These are phyloP conservation scores for Scleromitrula shiraiana DNA, from an alignment of 2,329 filamentous ascomycete species.

Conservation along the genomic window DNA sequence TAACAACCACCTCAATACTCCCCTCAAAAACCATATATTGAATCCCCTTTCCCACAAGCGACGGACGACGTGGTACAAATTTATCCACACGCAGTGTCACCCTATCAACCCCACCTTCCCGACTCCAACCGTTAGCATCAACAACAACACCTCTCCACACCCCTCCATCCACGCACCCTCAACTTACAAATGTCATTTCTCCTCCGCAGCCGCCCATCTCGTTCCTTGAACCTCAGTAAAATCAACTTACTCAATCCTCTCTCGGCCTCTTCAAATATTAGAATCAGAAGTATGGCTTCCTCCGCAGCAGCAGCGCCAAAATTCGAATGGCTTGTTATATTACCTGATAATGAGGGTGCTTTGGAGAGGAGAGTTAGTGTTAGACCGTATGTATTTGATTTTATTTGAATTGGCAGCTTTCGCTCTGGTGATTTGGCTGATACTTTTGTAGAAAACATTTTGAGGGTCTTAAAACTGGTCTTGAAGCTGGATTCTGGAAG, in stretches of 20 bases:
- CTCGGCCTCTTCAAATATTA: neutral
- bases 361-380: slow-evolving; percentile 54
- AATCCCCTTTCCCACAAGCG: too few species aligned
- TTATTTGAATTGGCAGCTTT: neutral
- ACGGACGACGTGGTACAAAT: too few species aligned
- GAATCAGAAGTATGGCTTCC: slow-evolving; percentile 5
- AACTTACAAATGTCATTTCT: too few species aligned
- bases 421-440: neutral
- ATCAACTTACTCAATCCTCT: neutral
- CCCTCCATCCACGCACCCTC: too few species aligned
- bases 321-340: slow-evolving; percentile 60
- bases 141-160: too few species aligned
- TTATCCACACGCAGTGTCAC: too few species aligned
- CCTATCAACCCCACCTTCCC: too few species aligned
- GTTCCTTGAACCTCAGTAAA: too few species aligned
- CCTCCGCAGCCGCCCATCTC: too few species aligned
- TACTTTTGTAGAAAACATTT: slow-evolving; percentile 21
- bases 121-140: too few species aligned
- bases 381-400: slow-evolving; percentile 39
- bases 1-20: too few species aligned
- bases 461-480: slow-evolving; percentile 39
- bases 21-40: too few species aligned
- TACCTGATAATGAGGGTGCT: slow-evolving; percentile 57
- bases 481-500: slow-evolving; percentile 50
- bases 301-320: slow-evolving; percentile 26